Evolutionary conservation across 192 early-diverging fungal genomes (phyloP).

Genomic region (Geranomyces michiganensis): DNA sequence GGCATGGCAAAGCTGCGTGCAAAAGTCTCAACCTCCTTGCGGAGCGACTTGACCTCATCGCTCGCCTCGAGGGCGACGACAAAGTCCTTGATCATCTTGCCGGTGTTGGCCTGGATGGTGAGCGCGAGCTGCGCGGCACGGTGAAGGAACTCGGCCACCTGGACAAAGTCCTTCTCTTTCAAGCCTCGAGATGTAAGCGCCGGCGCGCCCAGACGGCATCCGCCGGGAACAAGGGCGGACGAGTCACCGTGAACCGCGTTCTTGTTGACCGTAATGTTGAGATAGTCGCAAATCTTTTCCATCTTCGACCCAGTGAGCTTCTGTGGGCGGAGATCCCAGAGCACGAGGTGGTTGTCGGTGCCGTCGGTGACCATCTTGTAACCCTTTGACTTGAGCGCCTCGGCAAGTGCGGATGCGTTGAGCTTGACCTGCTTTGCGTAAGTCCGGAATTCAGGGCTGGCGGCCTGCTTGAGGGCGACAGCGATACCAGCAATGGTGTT

Average conservation of each 20-base stretch:
- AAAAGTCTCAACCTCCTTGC: conserved; percentile 89
- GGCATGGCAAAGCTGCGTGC: conserved; percentile 97
- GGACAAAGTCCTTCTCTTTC: conserved; percentile 95
- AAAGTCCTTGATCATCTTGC: conserved; percentile 99
- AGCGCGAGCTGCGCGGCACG: conserved; percentile 88
- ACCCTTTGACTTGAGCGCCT: conserved; percentile 73
- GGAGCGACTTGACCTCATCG: conserved; percentile 79
- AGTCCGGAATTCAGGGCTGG: conserved; percentile 86
- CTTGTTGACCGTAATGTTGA: conserved; percentile 99
- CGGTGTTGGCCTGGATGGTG: conserved; percentile 81
- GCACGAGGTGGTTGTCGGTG: conserved; percentile 97
- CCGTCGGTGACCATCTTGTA: conserved; percentile 96
- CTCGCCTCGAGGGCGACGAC: conserved; percentile 75
- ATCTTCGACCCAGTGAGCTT: conserved; percentile 95
- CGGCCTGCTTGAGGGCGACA: conserved; percentile 97
- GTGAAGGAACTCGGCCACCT: conserved; percentile 96
- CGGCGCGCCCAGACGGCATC: conserved; percentile 87
- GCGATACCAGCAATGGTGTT: conserved; percentile 99
- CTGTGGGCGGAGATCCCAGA: conserved; percentile 95
- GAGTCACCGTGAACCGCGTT: conserved; percentile 98
- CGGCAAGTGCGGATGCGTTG: conserved; percentile 87
- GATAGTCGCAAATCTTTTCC: conserved; percentile 98
- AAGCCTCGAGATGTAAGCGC: conserved; percentile 96
- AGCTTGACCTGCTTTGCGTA: conserved; percentile 96
- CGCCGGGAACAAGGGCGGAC: conserved; percentile 94